Conservation (phyloP, 139 green algal species). For the Picochlorum sp. region DNA sequence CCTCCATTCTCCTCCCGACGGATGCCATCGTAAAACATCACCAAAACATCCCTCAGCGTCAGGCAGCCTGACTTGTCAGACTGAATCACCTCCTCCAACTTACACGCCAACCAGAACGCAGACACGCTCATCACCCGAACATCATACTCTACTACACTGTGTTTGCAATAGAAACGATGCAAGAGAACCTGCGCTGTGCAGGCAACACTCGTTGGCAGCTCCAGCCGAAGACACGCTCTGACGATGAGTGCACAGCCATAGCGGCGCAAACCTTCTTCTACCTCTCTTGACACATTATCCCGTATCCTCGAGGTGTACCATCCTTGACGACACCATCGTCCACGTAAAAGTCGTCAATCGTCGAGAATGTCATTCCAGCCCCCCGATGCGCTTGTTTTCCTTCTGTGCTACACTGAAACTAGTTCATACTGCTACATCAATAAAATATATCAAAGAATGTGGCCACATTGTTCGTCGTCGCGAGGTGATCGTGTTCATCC, state of each 20-base stretch:
- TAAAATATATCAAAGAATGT: too few species aligned
- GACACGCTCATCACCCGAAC: slow-evolving; percentile 74
- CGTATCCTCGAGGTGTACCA: slow-evolving; percentile 49
- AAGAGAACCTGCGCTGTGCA: slow-evolving; percentile 85
- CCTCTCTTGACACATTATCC: slow-evolving; percentile 57
- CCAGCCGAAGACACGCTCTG: slow-evolving; percentile 48
- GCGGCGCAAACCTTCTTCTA: slow-evolving; percentile 54
- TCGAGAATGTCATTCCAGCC: slow-evolving; percentile 37
- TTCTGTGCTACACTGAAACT: too few species aligned
- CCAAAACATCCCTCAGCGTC: slow-evolving; percentile 50
- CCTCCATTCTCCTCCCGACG: not conserved
- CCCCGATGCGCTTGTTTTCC: slow-evolving; percentile 8
- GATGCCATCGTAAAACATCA: slow-evolving; percentile 65
- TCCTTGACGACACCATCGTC: slow-evolving; percentile 51
- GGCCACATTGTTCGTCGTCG: too few species aligned
- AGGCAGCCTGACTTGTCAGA: slow-evolving; percentile 17
- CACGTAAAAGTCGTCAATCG: slow-evolving; percentile 85
- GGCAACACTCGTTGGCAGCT: slow-evolving; percentile 68
- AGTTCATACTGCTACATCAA: too few species aligned
- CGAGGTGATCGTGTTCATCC: too few species aligned
- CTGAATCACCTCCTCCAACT: slow-evolving; percentile 79
- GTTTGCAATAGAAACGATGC: slow-evolving; percentile 91
- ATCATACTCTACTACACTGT: slow-evolving; percentile 69
- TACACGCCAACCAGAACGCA: slow-evolving; percentile 67
- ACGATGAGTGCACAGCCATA: slow-evolving; percentile 79